Evolutionary conservation across 139 green algal genomes (phyloP).

Genomic region (Axilococcus clingmanii): DNA sequence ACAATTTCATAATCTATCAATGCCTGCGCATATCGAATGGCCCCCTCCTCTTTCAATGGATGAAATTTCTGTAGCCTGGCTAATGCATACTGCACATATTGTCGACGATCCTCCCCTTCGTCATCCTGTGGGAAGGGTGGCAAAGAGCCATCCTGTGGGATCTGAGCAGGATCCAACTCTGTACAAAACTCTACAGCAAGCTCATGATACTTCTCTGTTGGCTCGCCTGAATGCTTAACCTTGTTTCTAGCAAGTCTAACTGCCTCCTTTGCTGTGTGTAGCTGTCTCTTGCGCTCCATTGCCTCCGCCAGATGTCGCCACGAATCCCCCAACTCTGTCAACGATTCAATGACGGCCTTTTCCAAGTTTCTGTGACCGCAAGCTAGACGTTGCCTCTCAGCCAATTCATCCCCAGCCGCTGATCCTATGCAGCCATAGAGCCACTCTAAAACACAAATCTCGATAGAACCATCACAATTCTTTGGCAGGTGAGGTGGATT

Average conservation of each 20-base stretch:
- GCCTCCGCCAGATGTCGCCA: slow-evolving; percentile 49
- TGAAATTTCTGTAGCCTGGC: slow-evolving; percentile 25
- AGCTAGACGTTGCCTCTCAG: slow-evolving; percentile 21
- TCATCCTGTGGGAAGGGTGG: no score
- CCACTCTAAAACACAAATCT: slow-evolving; percentile 48
- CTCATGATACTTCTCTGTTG: not conserved
- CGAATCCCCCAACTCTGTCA: slow-evolving; percentile 42
- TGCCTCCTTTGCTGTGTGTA: slow-evolving; percentile 13
- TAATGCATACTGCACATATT: slow-evolving; percentile 18
- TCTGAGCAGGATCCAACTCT: no score
- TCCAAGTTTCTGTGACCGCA: slow-evolving; percentile 20
- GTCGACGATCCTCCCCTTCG: not conserved
- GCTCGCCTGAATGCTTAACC: not conserved
- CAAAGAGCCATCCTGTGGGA: no score
- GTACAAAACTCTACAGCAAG: not conserved
- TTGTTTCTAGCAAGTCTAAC: slow-evolving; percentile 14
- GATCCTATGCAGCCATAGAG: slow-evolving; percentile 58
- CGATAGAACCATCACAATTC: slow-evolving; percentile 2
- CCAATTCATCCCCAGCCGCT: slow-evolving; percentile 22
- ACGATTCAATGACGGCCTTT: slow-evolving; percentile 39
- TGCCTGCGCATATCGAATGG: slow-evolving; percentile 43
- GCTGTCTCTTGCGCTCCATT: slow-evolving; percentile 23
- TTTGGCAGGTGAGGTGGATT: not conserved
- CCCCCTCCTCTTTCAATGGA: slow-evolving; percentile 20
- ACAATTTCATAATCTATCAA: slow-evolving; percentile 60